Evolutionary conservation across 371 early-diverging fungal genomes (phyloP).

Genomic region (Spiromyces aspiralis): DNA sequence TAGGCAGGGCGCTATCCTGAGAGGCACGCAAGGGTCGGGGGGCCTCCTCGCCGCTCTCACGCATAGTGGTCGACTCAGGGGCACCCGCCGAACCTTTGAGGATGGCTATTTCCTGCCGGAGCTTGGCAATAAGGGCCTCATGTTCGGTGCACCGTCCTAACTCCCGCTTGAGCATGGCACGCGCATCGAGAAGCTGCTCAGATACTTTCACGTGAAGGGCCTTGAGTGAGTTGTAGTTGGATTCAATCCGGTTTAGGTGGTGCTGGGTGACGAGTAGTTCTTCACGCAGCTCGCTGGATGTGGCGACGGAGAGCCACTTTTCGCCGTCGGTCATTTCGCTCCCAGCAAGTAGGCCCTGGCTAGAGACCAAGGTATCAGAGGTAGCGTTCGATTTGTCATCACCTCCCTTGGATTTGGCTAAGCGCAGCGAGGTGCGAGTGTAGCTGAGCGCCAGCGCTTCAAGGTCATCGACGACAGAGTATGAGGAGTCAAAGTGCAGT

Average conservation of each 20-base stretch:
- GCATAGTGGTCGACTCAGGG: not conserved
- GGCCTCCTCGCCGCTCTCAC: not conserved
- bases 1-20: not conserved
- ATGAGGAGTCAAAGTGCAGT: not conserved
- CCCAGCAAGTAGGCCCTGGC: not conserved
- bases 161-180: slow-evolving; percentile 14
- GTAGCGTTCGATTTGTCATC: not conserved
- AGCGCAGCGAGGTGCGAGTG: slow-evolving; percentile 1
- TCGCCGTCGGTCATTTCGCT: slow-evolving; percentile 5
- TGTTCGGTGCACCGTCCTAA: not conserved
- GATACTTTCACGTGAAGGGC: slow-evolving; percentile 16
- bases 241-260: slow-evolving; percentile 20
- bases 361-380: not conserved
- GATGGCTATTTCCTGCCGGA: not conserved
- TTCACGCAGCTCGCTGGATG: slow-evolving; percentile 12
- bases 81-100: not conserved
- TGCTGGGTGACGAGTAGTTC: slow-evolving; percentile 21
- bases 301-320: slow-evolving; percentile 15
- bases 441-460: not conserved
- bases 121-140: not conserved
- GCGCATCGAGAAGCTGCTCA: slow-evolving; percentile 16
- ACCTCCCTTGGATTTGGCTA: no score
- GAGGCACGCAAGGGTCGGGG: not conserved
- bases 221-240: slow-evolving; percentile 20
- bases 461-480: not conserved